Evolutionary conservation across 2,329 filamentous ascomycete genomes (phyloP), one percentile per base, ranked within the genome.

Genomic region (Xylaria sp.): DNA sequence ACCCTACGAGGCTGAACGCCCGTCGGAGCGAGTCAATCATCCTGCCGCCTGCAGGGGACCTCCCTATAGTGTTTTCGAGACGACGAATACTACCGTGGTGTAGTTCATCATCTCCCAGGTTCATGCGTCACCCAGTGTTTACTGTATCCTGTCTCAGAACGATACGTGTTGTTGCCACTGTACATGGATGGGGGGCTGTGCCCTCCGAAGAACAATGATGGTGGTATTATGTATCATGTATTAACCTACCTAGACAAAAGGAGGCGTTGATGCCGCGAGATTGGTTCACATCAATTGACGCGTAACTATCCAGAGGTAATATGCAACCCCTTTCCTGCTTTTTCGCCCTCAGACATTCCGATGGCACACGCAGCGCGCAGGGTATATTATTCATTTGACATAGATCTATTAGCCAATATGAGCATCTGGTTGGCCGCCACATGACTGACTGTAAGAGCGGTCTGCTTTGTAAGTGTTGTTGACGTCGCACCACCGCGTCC

Each of bases 1-100:
- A 63, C 62, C 59, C 39, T 72, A 68, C 65, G 66, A 67, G 69
- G 69, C 69, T 71, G 69, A 71, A 59, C 36, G 20, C 50, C 34
- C 43, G 62, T 52, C 32, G 63, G 32, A 63, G 57, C 56, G 57
- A 43, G 52, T 58, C 30, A 39, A 48, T 53, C 36, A 56, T 39
- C 36, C 60, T 60, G 48, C 56, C 39, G 52, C 34, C 36, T 13
- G 23, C 59, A 63, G 45, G 43, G n/a, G 30, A 36, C 36, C 52
- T 15, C 39, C 30, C 36, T 43, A 20, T 52, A 23, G 39, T n/a
- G 63, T 25, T 32, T 9, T 28, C 34, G 36, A 60, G 53, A 46
- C 41, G 13, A 43, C 15, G 20, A 36, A 59, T 39, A 32, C 58
- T 34, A n/a, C n/a, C n/a, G n/a, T n/a, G n/a, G n/a, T n/a, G n/a